A percentile compares a stretch with the other conserved stretches of the same genome.
Conservation (phyloP, 805 yeast species). For the Maudiozyma bulderi region DNA sequence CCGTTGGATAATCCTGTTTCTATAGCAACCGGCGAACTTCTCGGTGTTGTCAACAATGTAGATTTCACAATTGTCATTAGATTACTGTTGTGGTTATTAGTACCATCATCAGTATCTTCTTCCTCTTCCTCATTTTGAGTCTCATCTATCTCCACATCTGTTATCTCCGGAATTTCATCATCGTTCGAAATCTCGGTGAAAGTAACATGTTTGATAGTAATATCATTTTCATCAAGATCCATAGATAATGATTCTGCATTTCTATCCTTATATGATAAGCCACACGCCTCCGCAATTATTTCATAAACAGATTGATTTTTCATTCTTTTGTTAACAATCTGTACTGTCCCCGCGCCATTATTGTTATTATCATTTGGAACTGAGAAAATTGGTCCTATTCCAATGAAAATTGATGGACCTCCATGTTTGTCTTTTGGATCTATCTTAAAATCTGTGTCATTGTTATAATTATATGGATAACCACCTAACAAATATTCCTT, state of each 20-base stretch:
- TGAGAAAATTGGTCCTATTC: slow-evolving; percentile 44
- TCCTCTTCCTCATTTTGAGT: neutral
- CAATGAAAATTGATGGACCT: slow-evolving; percentile 56
- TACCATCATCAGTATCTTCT: neutral
- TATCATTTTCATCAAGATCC: neutral
- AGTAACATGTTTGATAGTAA: too few relatives aligned
- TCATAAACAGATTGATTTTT: slow-evolving; percentile 65
- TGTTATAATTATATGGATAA: slow-evolving; percentile 35
- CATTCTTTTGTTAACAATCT: slow-evolving; percentile 27
- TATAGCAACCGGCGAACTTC: too few relatives aligned
- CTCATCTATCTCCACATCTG: neutral
- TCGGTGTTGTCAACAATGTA: too few relatives aligned
- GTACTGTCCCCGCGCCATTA: too few relatives aligned
- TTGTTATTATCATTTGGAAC: too few relatives aligned
- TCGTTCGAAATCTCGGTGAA: too few relatives aligned
- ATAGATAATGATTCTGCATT: neutral
- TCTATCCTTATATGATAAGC: slow-evolving; percentile 2
- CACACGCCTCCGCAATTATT: slow-evolving; percentile 58
- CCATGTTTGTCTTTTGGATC: slow-evolving; percentile 48
- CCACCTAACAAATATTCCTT: slow-evolving; percentile 68
- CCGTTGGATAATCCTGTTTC: too few relatives aligned
- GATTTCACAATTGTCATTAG: too few relatives aligned
- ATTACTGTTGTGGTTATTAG: neutral
- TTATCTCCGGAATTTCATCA: too few relatives aligned
- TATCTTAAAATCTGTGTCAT: slow-evolving; percentile 33